phyloP scores from a whole-genome alignment of 805 yeast species.

The Candida easanensis region DNA sequence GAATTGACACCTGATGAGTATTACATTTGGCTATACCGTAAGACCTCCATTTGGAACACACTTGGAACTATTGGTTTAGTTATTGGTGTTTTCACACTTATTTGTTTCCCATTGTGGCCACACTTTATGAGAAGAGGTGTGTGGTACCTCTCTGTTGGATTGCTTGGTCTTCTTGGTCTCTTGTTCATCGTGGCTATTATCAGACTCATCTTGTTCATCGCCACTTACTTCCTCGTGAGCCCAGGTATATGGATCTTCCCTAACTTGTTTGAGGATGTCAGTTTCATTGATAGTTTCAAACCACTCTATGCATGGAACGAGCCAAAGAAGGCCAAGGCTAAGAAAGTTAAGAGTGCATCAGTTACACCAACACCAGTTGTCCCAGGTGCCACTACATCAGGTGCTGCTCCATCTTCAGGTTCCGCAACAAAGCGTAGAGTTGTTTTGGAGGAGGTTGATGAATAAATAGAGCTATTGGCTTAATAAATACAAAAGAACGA shows the following conservation, averaged over 20 bases:
- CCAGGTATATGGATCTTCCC: constrained; percentile 97
- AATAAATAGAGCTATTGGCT: constrained; percentile 12
- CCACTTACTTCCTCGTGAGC: constrained; percentile 55
- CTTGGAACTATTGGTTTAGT: constrained; percentile 39
- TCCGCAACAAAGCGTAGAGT: constrained; percentile 25
- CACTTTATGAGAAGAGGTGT: constrained; percentile 81
- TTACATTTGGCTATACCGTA: constrained; percentile 79
- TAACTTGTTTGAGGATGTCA: constrained; percentile 92
- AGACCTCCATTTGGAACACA: constrained; percentile 50
- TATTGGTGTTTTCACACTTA: constrained; percentile 64
- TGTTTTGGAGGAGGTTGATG: constrained; percentile 30
- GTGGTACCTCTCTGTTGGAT: constrained; percentile 81
- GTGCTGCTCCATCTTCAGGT: constrained; percentile 2
- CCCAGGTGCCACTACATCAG: constrained; percentile 3
- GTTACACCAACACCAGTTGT: constrained; percentile 5
- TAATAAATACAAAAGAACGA: neutral
- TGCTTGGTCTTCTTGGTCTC: constrained; percentile 67
- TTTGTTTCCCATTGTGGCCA: constrained; percentile 95
- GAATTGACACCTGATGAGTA: constrained; percentile 63
- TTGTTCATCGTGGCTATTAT: constrained; percentile 79
- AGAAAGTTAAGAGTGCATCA: constrained; percentile 16
- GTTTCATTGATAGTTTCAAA: constrained; percentile 85
- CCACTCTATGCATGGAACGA: constrained; percentile 65
- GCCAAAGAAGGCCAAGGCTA: constrained; percentile 27
- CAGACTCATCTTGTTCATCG: constrained; percentile 64